phyloP scores from a whole-genome alignment of 768 basidiomycete genomes.

The Macrolepiota fuliginosa region DNA sequence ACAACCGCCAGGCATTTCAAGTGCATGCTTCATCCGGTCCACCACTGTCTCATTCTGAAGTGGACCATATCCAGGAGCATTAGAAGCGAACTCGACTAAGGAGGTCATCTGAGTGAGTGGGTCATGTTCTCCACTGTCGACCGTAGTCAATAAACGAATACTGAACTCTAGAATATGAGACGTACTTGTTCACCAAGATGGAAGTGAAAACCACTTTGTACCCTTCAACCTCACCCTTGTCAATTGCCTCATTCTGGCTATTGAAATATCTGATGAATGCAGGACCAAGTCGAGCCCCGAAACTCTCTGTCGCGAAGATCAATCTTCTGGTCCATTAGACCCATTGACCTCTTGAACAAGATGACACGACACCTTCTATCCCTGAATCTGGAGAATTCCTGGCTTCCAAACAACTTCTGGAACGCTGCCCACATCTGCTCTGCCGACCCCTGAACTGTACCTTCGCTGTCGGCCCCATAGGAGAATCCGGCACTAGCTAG shows the following conservation, averaged over 20 bases:
- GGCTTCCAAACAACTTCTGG: slow-evolving; percentile 2
- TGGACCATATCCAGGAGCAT: slow-evolving; percentile 6
- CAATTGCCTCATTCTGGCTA: slow-evolving; percentile 1
- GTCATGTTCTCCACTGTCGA: slow-evolving; percentile 5
- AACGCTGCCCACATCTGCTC: slow-evolving; percentile 7
- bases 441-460: slow-evolving; percentile 3
- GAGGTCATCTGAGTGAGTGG: slow-evolving; percentile 4
- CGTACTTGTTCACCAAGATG: slow-evolving; percentile 5
- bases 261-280: neutral
- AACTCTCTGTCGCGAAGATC: slow-evolving; percentile 8
- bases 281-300: slow-evolving; percentile 3
- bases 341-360: neutral
- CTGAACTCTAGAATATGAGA: neutral
- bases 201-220: slow-evolving; percentile 3
- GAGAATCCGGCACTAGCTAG: slow-evolving; percentile 7
- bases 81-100: slow-evolving; percentile 1
- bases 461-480: neutral
- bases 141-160: neutral
- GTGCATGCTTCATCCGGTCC: neutral
- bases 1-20: neutral
- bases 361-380: neutral
- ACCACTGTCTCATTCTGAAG: slow-evolving; percentile 6
- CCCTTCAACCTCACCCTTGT: neutral
- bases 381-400: slow-evolving; percentile 1
- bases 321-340: neutral